A percentile compares a stretch with the other conserved stretches of the same genome.
phyloP scores from a whole-genome alignment of 306 rosid genomes.

The Vigna reflexopilosa region DNA sequence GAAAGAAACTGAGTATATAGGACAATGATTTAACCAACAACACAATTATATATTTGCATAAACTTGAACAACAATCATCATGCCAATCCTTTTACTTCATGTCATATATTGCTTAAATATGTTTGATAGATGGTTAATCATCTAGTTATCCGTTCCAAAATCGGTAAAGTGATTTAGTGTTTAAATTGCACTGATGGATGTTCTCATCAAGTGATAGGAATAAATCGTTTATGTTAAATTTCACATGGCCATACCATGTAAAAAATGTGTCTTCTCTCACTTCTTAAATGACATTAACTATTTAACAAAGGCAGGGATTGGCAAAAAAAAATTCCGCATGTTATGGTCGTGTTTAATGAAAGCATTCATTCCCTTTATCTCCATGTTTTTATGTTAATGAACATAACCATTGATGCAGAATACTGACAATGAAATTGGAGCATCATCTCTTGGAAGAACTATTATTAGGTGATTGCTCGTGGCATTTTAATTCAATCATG shows the following conservation, averaged over 20 bases:
- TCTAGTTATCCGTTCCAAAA: background rate
- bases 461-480: constrained; percentile 66
- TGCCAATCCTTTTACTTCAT: constrained; percentile 1
- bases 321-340: background rate
- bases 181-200: constrained; percentile 20
- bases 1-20: background rate
- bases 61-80: background rate
- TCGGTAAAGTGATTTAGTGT: constrained; percentile 9
- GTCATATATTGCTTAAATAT: constrained; percentile 17
- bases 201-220: constrained; percentile 10
- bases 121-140: constrained; percentile 25
- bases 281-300: background rate
- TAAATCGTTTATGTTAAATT: background rate
- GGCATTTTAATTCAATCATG: constrained; percentile 27
- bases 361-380: background rate
- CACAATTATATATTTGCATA: background rate
- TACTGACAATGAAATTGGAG: constrained; percentile 92
- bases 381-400: constrained; percentile 17
- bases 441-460: constrained; percentile 92
- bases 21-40: constrained; percentile 5
- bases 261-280: background rate
- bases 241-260: background rate
- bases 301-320: background rate
- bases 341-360: background rate
- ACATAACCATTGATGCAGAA: constrained; percentile 64